phyloP scores from a whole-genome alignment of 1,284 basidiomycete species.

The Puccinia brachypodii region DNA sequence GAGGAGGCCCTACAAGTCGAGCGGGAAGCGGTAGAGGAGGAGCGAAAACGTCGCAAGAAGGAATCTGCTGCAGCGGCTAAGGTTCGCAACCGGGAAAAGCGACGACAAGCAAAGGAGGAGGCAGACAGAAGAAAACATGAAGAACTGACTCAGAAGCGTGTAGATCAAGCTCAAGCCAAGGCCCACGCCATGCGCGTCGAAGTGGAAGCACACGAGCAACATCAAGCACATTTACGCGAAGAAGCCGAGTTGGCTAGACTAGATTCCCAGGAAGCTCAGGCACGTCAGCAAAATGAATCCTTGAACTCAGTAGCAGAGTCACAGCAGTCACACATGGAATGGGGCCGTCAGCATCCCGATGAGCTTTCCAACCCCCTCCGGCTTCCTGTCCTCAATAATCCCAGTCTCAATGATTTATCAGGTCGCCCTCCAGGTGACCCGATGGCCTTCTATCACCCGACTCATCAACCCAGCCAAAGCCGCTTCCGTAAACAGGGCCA shows the following conservation, averaged over 20 bases:
- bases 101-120: slow-evolving; percentile 35
- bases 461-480: background rate
- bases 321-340: background rate
- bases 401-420: background rate
- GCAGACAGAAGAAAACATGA: slow-evolving; percentile 20
- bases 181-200: slow-evolving; percentile 13
- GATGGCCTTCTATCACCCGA: background rate
- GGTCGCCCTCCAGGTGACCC: background rate
- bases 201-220: slow-evolving; percentile 32
- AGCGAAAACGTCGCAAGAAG: slow-evolving; percentile 31
- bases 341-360: background rate
- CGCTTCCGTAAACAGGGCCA: background rate
- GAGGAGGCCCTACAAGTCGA: slow-evolving; percentile 32
- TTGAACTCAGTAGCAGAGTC: background rate
- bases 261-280: slow-evolving; percentile 22
- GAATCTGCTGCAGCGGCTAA: slow-evolving; percentile 28
- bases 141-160: slow-evolving; percentile 23
- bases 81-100: slow-evolving; percentile 25
- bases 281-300: background rate
- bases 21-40: slow-evolving; percentile 35
- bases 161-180: slow-evolving; percentile 15
- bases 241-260: slow-evolving; percentile 11
- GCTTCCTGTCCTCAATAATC: background rate
- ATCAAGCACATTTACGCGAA: slow-evolving; percentile 20
- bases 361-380: background rate